A percentile compares a stretch with the other conserved stretches of the same genome.
phyloP scores from a whole-genome alignment of 208 protist species.

The Crithidia sp. region DNA sequence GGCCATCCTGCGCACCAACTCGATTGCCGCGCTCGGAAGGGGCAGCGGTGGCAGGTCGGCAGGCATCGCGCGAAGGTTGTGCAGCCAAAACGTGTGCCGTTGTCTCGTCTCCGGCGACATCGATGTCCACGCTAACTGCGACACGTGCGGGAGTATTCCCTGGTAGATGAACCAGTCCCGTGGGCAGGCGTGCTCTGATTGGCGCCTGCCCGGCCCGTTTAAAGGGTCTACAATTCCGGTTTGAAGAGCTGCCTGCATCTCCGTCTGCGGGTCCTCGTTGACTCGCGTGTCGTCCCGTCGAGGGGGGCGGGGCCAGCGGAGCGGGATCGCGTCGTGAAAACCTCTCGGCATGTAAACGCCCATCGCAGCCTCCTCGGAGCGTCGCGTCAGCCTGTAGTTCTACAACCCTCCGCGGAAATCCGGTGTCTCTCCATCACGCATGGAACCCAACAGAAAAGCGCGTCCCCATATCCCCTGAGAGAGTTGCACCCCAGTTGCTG shows the following conservation, averaged over 20 bases:
- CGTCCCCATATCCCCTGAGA: no score
- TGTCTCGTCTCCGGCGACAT: background rate
- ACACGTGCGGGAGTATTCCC: background rate
- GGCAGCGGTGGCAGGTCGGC: background rate
- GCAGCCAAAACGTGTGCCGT: background rate
- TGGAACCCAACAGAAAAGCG: no score
- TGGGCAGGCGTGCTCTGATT: background rate
- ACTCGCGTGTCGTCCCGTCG: background rate
- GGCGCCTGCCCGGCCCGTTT: background rate
- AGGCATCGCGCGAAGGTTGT: background rate
- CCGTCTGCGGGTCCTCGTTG: background rate
- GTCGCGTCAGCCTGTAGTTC: no score
- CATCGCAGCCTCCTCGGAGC: no score
- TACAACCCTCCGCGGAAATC: no score
- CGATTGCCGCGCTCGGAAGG: background rate
- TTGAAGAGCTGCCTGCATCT: background rate
- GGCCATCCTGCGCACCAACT: slow-evolving; percentile 3
- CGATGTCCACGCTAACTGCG: slow-evolving; percentile 1
- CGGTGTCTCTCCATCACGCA: no score
- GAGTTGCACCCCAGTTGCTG: no score
- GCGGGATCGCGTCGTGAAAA: no score
- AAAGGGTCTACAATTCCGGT: background rate
- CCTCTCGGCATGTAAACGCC: no score
- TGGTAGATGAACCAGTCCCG: slow-evolving; percentile 15
- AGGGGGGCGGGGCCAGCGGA: no score